Base-by-base conservation (phyloP, 805 yeast species). In the Wickerhamiella dianesei region DNA sequence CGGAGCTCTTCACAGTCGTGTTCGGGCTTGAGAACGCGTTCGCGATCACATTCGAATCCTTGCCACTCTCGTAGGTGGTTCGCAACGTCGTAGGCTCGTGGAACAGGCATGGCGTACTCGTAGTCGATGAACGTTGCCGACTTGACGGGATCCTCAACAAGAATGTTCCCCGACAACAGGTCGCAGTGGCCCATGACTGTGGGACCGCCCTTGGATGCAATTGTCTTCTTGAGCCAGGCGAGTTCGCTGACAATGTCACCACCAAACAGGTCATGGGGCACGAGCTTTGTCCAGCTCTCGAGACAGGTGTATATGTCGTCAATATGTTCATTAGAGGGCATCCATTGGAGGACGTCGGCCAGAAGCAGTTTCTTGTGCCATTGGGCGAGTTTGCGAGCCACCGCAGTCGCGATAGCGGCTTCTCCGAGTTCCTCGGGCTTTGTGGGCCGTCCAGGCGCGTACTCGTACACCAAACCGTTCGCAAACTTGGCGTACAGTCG, bases 1-100 rank as follows among this genome's bases (percentile, higher is more conserved):
- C 74, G 65, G 58, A 80, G 61, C 1, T 69, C 63, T 1, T 63
- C 63, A 52, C 77, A 75, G 2, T 57, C 48, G 6, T 49, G 51
- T 0, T 67, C 48, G 1, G 82, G 81, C 5, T 60, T 57, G 0
- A 86, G 86, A 37, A 82, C 79, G 6, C 72, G 72, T 12, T 68
- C 60, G 20, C 73, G 69, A 53, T 78, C 77, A 59, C 92, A 82
- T 51, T 79, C 77, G 55, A 80, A 81, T 2, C 92, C 92, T 59
- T 82, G 92, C 86, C 88, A 80, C 59, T 80, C 87, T 59, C 79
- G 77, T 52, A 80, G 75, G 61, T 80, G 87, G 53, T 80, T 80
- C 13, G 86, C 80, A 19, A 80, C 77, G 57, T 80, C 87, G 57
- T 79, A 80, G 0, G 82, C 86, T 42, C 87, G 62, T 3, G 86